phyloP scores from a whole-genome alignment of 345 rosid genomes.

The Syzygium oleosum region DNA sequence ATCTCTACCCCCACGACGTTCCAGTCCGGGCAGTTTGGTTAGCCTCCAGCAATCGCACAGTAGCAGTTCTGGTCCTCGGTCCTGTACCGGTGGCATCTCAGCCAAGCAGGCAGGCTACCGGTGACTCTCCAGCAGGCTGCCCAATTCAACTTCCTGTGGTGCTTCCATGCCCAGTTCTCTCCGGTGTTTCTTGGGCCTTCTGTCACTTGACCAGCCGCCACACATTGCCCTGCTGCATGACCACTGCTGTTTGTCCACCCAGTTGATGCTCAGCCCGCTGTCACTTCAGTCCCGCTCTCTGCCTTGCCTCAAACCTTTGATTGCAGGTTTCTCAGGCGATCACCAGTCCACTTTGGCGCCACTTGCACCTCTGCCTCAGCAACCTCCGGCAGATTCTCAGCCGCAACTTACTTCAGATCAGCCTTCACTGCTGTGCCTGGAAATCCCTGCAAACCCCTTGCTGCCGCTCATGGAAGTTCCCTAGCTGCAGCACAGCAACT shows the following conservation, averaged over 20 bases:
- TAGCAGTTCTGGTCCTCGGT: too few species aligned
- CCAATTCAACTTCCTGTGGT: not conserved
- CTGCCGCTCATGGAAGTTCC: not conserved
- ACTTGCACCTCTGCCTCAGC: fast-evolving
- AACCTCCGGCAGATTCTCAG: not conserved
- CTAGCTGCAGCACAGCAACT: not conserved
- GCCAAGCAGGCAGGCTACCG: too few species aligned
- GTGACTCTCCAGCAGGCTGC: not conserved
- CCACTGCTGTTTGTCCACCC: not conserved
- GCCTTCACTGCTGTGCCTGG: not conserved
- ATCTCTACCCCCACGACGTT: too few species aligned
- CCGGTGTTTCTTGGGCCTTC: not conserved
- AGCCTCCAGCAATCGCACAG: too few species aligned
- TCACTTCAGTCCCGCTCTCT: not conserved
- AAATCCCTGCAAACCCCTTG: not conserved
- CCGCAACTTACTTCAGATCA: not conserved
- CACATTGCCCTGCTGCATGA: not conserved
- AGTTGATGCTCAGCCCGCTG: not conserved
- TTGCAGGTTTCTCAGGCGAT: not conserved
- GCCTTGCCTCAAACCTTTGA: not conserved
- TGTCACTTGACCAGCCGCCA: not conserved
- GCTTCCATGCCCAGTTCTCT: not conserved
- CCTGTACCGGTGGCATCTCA: too few species aligned
- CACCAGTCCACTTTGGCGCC: fast-evolving
- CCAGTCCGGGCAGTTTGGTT: too few species aligned